These are phyloP conservation scores for Raddia guianensis DNA, from an alignment of 176 grass and related monocot species.

Conservation along the genomic window DNA sequence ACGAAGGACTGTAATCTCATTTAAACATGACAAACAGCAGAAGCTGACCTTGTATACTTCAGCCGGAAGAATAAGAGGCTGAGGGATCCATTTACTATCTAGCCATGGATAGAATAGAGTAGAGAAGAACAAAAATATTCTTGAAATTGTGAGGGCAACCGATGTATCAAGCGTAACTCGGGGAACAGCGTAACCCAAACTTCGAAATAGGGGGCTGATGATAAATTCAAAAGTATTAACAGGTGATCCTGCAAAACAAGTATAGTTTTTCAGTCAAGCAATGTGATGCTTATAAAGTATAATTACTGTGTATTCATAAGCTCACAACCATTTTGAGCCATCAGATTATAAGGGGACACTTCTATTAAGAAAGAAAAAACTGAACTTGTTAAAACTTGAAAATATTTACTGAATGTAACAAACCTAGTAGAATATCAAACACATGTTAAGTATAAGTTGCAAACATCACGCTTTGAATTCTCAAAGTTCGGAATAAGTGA, in stretches of 20 bases:
- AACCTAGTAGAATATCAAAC: neutral
- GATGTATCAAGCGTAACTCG: slow-evolving; percentile 53
- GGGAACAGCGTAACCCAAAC: slow-evolving; percentile 72
- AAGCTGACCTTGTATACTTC: slow-evolving; percentile 89
- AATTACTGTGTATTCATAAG: neutral
- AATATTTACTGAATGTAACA: slow-evolving; percentile 7
- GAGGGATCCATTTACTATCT: slow-evolving; percentile 71
- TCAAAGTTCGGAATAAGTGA: neutral
- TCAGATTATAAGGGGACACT: neutral
- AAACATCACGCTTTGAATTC: neutral
- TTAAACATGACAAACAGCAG: neutral
- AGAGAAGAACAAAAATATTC: slow-evolving; percentile 59
- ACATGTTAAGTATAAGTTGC: neutral
- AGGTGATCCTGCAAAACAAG: slow-evolving; percentile 63
- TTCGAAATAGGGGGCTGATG: slow-evolving; percentile 74
- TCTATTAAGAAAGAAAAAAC: neutral
- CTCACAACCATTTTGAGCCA: neutral
- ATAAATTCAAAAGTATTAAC: slow-evolving; percentile 84
- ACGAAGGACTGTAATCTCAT: neutral
- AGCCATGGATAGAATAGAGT: slow-evolving; percentile 76
- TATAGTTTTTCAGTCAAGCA: slow-evolving; percentile 20
- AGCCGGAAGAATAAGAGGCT: slow-evolving; percentile 83
- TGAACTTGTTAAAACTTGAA: slow-evolving; percentile 17
- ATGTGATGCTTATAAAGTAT: slow-evolving; percentile 18
- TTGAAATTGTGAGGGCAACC: slow-evolving; percentile 63